Percentiles rank a stretch among this genome's conserved stretches.
Evolutionary conservation across 805 yeast species (phyloP).

Genomic region (Metschnikowia bowlesiae): DNA sequence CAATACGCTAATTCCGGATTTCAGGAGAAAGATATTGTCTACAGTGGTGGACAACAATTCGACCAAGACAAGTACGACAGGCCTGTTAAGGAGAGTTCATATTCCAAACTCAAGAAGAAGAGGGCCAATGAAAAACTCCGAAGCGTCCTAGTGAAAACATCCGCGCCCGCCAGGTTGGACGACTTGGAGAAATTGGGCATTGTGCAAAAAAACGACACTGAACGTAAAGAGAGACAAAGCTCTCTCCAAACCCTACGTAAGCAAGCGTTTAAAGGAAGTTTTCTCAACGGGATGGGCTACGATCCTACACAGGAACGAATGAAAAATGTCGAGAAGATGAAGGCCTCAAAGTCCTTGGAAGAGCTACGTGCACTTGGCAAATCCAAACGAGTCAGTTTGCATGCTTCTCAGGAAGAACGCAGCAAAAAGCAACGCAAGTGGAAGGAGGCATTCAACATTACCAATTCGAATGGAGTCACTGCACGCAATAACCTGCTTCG

Average conservation of each 20-base stretch:
- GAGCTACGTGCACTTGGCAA: constrained; percentile 14
- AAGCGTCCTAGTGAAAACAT: constrained; percentile 9
- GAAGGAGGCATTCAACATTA: constrained; percentile 18
- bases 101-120: constrained; percentile 16
- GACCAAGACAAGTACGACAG: constrained; percentile 16
- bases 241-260: constrained; percentile 14
- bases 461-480: neutral
- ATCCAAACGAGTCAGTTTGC: constrained; percentile 12
- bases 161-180: constrained; percentile 11
- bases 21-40: constrained; percentile 13
- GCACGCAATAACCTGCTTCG: neutral
- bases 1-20: constrained; percentile 14
- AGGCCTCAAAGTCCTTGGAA: constrained; percentile 10
- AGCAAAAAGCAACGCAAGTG: constrained; percentile 21
- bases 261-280: constrained; percentile 37
- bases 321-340: constrained; percentile 2
- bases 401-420: constrained; percentile 16
- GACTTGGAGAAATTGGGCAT: constrained; percentile 16
- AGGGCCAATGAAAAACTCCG: constrained; percentile 16
- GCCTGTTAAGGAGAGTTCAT: constrained; percentile 14
- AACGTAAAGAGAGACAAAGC: constrained; percentile 11
- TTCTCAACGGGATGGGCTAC: constrained; percentile 44
- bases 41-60: constrained; percentile 17
- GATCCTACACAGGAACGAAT: constrained; percentile 40
- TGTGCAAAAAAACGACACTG: constrained; percentile 18